Evolutionary conservation across 768 basidiomycete species (phyloP).

Genomic region (Artomyces pyxidatus): DNA sequence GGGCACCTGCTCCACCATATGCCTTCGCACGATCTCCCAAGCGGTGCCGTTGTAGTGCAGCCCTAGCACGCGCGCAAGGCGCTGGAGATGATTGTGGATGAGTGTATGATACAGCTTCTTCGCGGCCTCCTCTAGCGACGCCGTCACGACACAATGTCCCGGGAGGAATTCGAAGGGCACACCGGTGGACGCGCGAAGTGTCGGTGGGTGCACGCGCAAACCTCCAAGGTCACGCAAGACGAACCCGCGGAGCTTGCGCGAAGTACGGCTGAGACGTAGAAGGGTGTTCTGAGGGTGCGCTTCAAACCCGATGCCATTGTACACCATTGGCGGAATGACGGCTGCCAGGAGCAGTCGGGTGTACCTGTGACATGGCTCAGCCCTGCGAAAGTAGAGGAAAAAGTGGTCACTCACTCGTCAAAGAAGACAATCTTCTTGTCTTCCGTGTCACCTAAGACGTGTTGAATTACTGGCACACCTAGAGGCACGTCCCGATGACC

Average conservation of each 20-base stretch:
- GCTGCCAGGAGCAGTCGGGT: constrained; percentile 43
- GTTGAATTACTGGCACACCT: constrained; percentile 40
- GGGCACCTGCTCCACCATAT: constrained; percentile 39
- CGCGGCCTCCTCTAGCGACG: constrained; percentile 40
- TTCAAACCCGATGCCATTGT: constrained; percentile 54
- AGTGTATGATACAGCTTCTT: constrained; percentile 55
- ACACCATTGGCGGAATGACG: constrained; percentile 41
- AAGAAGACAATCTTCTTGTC: constrained; percentile 40
- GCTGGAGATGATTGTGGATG: constrained; percentile 52
- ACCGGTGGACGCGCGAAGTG: constrained; percentile 39
- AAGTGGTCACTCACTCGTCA: constrained; percentile 29
- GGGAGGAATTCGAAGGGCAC: constrained; percentile 44
- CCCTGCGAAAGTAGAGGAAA: background rate
- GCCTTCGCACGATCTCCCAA: constrained; percentile 40
- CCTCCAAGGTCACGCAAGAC: constrained; percentile 52
- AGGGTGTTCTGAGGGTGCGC: constrained; percentile 54
- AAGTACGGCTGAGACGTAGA: constrained; percentile 35
- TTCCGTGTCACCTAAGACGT: constrained; percentile 35
- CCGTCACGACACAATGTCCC: constrained; percentile 42
- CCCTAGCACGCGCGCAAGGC: constrained; percentile 43
- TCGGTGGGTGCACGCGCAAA: constrained; percentile 44
- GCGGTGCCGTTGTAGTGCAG: constrained; percentile 44
- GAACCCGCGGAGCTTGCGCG: constrained; percentile 40
- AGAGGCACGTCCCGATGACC: constrained; percentile 35
- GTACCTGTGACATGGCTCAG: constrained; percentile 29